Conservation (phyloP, 2,329 filamentous ascomycete species). For the Colletotrichum truncatum region DNA sequence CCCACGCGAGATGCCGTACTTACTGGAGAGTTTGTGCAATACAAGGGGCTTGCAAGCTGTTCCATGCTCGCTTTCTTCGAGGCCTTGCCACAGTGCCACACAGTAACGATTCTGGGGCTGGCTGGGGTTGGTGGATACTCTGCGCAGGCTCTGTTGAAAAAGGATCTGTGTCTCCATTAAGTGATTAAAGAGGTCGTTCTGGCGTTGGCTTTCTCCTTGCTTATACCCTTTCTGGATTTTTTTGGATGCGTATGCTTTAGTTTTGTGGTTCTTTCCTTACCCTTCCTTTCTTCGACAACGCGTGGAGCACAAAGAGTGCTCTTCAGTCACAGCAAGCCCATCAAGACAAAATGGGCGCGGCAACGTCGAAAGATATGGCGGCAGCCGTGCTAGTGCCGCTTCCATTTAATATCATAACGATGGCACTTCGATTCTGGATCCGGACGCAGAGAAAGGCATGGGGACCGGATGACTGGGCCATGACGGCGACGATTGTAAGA, state of each 20-base stretch:
- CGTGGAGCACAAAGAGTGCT: constrained; percentile 20
- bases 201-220: not conserved
- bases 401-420: constrained; percentile 10
- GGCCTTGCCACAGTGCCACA: constrained; percentile 14
- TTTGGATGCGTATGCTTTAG: not conserved
- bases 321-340: not conserved
- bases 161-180: constrained; percentile 12
- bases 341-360: constrained; percentile 13
- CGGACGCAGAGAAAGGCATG: constrained; percentile 25
- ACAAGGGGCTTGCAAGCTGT: not conserved
- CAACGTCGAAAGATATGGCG: constrained; percentile 26
- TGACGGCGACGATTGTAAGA: constrained; percentile 25
- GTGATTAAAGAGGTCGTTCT: not conserved
- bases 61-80: constrained; percentile 5
- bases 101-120: not conserved
- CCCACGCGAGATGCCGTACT: not conserved
- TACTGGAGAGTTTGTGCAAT: not conserved
- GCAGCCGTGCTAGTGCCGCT: constrained; percentile 20
- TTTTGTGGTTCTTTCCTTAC: not conserved
- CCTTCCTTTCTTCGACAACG: not conserved
- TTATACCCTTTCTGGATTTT: constrained; percentile 7
- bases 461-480: constrained; percentile 28
- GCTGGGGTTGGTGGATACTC: constrained; percentile 17
- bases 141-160: constrained; percentile 3
- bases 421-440: constrained; percentile 19